Evolutionary conservation across 108 stramenopile species (phyloP), one percentile per base, ranked within the genome.

Genomic region (Cylindrotheca fusiformis): DNA sequence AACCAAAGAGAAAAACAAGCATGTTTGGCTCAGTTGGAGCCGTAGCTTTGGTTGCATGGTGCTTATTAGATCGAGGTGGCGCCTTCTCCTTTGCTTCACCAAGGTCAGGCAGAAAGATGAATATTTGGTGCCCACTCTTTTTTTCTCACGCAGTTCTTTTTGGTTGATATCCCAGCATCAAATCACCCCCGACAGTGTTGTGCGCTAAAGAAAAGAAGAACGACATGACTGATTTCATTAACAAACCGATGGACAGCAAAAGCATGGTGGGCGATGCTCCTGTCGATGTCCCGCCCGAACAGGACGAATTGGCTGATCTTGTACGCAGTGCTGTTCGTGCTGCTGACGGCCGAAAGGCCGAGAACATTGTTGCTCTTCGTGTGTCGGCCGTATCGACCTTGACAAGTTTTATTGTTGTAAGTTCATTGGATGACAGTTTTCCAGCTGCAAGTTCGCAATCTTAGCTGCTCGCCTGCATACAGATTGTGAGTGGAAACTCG

Each of bases 341-440:
- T 0, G 96, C 93, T 0, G 96, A 96, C 56, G 91, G 81, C 54
- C 74, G 93, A 24, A 96, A 96, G 64, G 96, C 87, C 1, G 77
- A 83, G 30, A 77, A 95, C 59, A 92, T 96, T 66, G 80, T 88
- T 2, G 96, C 91, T 8, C 41, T 96, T 32, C 67, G 92, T 12
- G 90, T 93, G 3, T 74, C 77, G 18, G 50, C 66, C 10, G 65
- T 93, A 30, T 89, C 87, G 5, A 82, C 88, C 28, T 29, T 95
- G 29, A 86, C 91, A 0, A 76, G 78, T 55, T 95, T 89, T 64
- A 63, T 95, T 27, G 86, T 97, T 12, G 36, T 41, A 41, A 41
- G 36, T 41, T 41, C 14, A 41, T 41, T 14, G 36, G 14, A 41
- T 41, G 36, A 41, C 36, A 10, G 14, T 41, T 10, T 41, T 41